These are phyloP conservation scores for Tinospora cordifolia DNA, from an alignment of 164 flowering plant genomes.

Conservation along the genomic window DNA sequence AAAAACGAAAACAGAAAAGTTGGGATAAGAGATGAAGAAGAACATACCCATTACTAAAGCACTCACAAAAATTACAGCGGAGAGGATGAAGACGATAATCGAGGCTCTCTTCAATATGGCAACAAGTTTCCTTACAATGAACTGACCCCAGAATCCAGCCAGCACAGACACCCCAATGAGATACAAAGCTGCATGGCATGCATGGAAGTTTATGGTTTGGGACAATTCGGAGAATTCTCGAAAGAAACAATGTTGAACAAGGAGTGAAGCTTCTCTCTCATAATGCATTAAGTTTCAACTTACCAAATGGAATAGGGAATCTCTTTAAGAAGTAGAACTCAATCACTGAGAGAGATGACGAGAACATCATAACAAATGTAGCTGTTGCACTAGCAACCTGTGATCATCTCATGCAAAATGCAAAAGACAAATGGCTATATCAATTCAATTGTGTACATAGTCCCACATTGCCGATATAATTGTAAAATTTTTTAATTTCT, in stretches of 20 bases:
- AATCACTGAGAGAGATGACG: slow-evolving; percentile 92
- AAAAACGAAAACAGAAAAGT: background rate
- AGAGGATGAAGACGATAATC: slow-evolving; percentile 73
- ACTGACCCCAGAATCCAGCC: slow-evolving; percentile 78
- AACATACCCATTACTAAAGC: slow-evolving; percentile 84
- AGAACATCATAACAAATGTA: slow-evolving; percentile 97
- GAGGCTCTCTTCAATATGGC: slow-evolving; percentile 68
- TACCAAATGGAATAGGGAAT: slow-evolving; percentile 91
- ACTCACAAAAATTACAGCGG: slow-evolving; percentile 86
- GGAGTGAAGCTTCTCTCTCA: too few species aligned
- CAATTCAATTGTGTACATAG: too few species aligned
- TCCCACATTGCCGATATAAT: too few species aligned
- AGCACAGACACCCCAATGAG: slow-evolving; percentile 53
- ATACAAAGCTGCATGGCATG: slow-evolving; percentile 55
- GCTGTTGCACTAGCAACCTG: slow-evolving; percentile 98
- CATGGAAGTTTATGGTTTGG: background rate
- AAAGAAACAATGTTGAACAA: too few species aligned
- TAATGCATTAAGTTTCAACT: background rate
- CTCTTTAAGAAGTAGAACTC: slow-evolving; percentile 91
- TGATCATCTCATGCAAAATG: background rate
- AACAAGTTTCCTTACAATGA: slow-evolving; percentile 58
- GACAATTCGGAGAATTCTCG: background rate
- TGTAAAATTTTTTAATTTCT: too few species aligned
- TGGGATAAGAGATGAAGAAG: background rate
- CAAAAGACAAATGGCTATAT: background rate